A percentile compares a stretch with the other conserved stretches of the same genome.
phyloP scores from a whole-genome alignment of 257 asterid genomes.

The Capsicum rhomboideum region DNA sequence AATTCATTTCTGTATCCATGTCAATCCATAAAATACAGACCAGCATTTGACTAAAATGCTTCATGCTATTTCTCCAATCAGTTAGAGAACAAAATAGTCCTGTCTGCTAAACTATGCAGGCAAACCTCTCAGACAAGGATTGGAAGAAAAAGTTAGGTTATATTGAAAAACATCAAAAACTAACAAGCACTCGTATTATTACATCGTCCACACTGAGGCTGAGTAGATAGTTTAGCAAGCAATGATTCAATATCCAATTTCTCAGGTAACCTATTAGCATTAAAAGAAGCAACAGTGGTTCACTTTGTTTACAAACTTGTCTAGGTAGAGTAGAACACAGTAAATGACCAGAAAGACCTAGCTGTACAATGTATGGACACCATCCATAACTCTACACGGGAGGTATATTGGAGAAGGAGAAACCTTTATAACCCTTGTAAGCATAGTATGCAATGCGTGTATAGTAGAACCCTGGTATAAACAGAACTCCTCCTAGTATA shows the following conservation, averaged over 20 bases:
- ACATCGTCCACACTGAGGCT: background rate
- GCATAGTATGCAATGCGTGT: conserved; percentile 94
- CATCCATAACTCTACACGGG: conserved; percentile 40
- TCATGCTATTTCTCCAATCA: background rate
- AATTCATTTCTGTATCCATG: background rate
- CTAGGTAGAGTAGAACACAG: background rate
- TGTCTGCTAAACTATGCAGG: background rate
- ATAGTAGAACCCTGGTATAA: conserved; percentile 92
- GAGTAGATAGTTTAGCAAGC: background rate
- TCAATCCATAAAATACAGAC: background rate
- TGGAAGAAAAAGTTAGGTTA: background rate
- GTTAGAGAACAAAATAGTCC: background rate
- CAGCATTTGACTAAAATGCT: background rate
- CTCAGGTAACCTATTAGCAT: background rate
- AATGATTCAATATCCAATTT: background rate
- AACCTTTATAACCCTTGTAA: conserved; percentile 92
- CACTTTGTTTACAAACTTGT: background rate
- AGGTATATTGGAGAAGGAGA: conserved; percentile 89
- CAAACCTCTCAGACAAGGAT: background rate
- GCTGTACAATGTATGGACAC: conserved; percentile 42
- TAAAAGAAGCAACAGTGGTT: background rate
- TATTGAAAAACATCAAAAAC: background rate
- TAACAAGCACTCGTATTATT: background rate
- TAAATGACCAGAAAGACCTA: background rate
- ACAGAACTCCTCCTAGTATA: conserved; percentile 68